A percentile compares a stretch with the other conserved stretches of the same genome.
phyloP scores from a whole-genome alignment of 2,329 filamentous ascomycete genomes.

The Botrytis byssoidea region DNA sequence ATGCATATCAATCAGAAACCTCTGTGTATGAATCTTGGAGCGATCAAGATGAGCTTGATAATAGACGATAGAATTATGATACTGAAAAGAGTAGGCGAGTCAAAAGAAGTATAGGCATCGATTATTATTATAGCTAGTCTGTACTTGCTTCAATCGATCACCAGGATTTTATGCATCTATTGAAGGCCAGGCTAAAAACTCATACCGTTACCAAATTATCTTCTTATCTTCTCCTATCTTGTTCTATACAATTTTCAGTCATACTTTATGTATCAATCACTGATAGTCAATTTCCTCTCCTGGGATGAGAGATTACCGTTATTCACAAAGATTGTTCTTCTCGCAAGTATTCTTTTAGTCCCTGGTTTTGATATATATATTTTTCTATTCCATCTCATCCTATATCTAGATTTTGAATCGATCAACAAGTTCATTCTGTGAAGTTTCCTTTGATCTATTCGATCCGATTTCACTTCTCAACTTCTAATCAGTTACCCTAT shows the following conservation, averaged over 20 bases:
- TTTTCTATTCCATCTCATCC: background rate
- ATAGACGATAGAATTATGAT: background rate
- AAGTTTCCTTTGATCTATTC: no score
- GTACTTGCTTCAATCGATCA: background rate
- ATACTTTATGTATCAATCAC: background rate
- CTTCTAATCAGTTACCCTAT: no score
- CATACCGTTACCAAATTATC: background rate
- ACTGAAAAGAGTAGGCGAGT: no score
- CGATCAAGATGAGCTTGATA: background rate
- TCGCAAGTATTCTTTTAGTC: rapidly evolving
- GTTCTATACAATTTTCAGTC: background rate
- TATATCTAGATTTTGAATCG: no score
- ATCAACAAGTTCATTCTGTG: no score
- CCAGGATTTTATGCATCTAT: background rate
- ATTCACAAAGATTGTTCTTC: background rate
- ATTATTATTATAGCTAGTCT: background rate
- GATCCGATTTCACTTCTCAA: no score
- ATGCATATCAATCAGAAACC: background rate
- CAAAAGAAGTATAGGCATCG: background rate
- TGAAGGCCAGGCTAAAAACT: background rate
- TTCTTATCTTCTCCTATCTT: background rate
- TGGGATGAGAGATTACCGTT: background rate
- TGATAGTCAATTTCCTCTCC: background rate
- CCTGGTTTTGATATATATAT: background rate
- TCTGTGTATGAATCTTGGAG: background rate